These are phyloP conservation scores for Choanephora cucurbitarum DNA, from an alignment of 371 early-diverging fungal genomes.

Conservation along the genomic window DNA sequence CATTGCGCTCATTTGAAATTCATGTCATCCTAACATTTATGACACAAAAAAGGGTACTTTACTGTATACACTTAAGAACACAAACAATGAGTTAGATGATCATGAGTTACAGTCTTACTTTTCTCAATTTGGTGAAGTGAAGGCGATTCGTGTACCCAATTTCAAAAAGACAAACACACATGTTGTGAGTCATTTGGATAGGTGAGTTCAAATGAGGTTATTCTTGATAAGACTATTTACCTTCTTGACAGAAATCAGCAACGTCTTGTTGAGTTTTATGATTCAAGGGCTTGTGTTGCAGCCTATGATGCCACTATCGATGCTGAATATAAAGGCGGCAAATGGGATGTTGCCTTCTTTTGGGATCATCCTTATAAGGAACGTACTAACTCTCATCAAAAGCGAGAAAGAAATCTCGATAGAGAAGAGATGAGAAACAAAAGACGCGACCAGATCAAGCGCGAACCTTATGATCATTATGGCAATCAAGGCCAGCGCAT, in stretches of 20 bases:
- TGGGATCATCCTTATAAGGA: conserved; percentile 59
- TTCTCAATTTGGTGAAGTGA: conserved; percentile 51
- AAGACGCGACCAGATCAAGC: conserved; percentile 9
- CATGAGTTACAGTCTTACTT: conserved; percentile 43
- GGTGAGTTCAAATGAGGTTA: conserved; percentile 12
- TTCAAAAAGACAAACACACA: conserved; percentile 28
- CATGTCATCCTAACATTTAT: no score
- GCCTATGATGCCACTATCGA: conserved; percentile 44
- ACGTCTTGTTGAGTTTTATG: conserved; percentile 58
- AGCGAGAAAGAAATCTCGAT: conserved; percentile 15
- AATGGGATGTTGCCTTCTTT: conserved; percentile 49
- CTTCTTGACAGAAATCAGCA: conserved; percentile 36
- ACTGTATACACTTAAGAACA: conserved; percentile 46
- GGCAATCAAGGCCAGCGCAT: not conserved
- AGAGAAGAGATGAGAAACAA: conserved; percentile 11
- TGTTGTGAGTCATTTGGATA: conserved; percentile 13
- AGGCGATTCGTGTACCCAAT: conserved; percentile 45
- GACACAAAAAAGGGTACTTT: conserved; percentile 52
- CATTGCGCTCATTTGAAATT: no score
- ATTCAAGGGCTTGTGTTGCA: conserved; percentile 50
- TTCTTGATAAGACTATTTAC: no score
- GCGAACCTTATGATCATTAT: conserved; percentile 14
- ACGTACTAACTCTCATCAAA: conserved; percentile 13
- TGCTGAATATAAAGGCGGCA: conserved; percentile 41
- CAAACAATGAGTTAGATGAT: conserved; percentile 38